Percentiles rank a stretch among this genome's conserved stretches.
Conservation (phyloP, 805 yeast genomes). For the Pichia insulana region DNA sequence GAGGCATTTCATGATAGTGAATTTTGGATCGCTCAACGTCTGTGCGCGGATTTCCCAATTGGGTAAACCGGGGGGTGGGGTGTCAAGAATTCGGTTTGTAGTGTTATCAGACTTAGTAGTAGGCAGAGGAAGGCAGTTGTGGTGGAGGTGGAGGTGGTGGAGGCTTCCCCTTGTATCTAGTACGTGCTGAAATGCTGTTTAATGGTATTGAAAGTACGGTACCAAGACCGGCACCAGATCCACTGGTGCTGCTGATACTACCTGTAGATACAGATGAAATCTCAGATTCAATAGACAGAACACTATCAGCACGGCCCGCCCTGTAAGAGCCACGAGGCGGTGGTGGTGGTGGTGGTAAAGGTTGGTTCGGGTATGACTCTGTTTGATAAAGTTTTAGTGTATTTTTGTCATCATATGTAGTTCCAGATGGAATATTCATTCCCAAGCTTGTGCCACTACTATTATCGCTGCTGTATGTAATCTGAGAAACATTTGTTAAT, state of each 20-base stretch:
- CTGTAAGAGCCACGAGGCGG: background rate
- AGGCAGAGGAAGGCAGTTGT: no score
- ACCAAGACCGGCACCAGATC: background rate
- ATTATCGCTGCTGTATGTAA: no score
- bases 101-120: no score
- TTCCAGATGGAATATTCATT: no score
- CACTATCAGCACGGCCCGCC: no score
- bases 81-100: no score
- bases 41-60: no score
- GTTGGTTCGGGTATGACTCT: background rate
- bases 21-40: background rate
- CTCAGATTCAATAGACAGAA: background rate
- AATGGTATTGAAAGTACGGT: background rate
- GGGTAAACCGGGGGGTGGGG: background rate
- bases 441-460: no score
- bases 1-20: conserved; percentile 1
- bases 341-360: conserved; percentile 4
- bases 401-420: no score
- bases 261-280: background rate
- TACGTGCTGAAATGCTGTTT: no score
- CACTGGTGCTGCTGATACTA: background rate
- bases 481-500: no score
- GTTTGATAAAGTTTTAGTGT: no score
- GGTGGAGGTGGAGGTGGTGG: conserved; percentile 6
- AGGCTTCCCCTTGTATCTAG: background rate